Evolutionary conservation across 2,329 filamentous ascomycete genomes (phyloP).

Genomic region (Periconia sp.): DNA sequence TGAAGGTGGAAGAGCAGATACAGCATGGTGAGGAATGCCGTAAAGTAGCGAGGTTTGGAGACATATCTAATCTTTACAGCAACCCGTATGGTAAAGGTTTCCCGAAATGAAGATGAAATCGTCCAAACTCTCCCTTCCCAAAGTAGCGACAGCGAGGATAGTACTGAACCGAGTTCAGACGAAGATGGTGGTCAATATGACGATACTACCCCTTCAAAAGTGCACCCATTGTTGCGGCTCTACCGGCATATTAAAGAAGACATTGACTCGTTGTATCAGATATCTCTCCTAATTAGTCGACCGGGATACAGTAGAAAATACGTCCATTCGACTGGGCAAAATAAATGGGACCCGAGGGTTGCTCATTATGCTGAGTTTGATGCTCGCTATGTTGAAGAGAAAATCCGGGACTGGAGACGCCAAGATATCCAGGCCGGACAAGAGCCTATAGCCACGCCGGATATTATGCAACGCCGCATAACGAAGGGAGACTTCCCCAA

Average conservation of each 20-base stretch:
- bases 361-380: conserved; percentile 1
- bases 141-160: no score
- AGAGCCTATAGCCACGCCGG: background rate
- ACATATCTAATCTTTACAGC: no score
- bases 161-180: no score
- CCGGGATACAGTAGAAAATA: conserved; percentile 1
- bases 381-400: conserved; percentile 1
- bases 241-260: background rate
- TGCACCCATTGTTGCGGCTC: background rate
- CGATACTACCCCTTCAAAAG: background rate
- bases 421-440: background rate
- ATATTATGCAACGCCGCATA: background rate
- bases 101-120: no score
- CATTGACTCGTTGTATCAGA: background rate
- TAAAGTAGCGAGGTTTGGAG: background rate
- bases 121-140: no score
- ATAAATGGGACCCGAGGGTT: background rate
- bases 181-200: background rate
- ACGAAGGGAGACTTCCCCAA: background rate
- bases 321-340: background rate
- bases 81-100: no score
- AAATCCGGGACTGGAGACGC: background rate
- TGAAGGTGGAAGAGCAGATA: background rate
- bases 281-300: conserved; percentile 1
- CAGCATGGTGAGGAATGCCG: background rate